Conservation (phyloP, 352 stramenopile genomes). For the Globisporangium cederbergense region DNA sequence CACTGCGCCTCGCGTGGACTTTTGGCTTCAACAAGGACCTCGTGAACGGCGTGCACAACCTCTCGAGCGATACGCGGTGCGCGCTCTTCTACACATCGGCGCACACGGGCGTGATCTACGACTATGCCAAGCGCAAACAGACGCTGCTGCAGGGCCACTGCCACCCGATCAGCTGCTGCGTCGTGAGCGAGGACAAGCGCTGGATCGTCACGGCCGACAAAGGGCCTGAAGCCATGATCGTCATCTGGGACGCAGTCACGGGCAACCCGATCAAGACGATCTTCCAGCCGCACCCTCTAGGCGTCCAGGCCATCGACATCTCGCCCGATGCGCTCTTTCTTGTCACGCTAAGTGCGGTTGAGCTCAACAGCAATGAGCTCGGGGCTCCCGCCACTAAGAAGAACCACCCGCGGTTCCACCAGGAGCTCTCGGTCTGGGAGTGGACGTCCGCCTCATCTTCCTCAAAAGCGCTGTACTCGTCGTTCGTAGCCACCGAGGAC, state of each 20-base stretch:
- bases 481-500: constrained; percentile 68
- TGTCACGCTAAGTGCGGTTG: constrained; percentile 70
- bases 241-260: constrained; percentile 87
- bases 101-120: constrained; percentile 92
- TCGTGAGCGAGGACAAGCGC: constrained; percentile 90
- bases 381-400: neutral
- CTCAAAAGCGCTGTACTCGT: constrained; percentile 46
- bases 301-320: constrained; percentile 86
- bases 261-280: constrained; percentile 90
- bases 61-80: constrained; percentile 62
- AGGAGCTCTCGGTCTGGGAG: constrained; percentile 87
- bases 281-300: constrained; percentile 75
- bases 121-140: constrained; percentile 86
- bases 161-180: constrained; percentile 87
- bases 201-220: constrained; percentile 91
- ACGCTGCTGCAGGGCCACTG: constrained; percentile 89
- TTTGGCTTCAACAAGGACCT: constrained; percentile 93
- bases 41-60: constrained; percentile 82
- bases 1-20: constrained; percentile 72
- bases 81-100: constrained; percentile 90
- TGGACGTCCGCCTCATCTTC: constrained; percentile 54
- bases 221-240: constrained; percentile 87
- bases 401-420: constrained; percentile 41
- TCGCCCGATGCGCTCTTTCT: constrained; percentile 88
- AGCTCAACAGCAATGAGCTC: constrained; percentile 7